Conservation (phyloP, 495 filamentous ascomycete species). For the Trypethelium eluteriae region DNA sequence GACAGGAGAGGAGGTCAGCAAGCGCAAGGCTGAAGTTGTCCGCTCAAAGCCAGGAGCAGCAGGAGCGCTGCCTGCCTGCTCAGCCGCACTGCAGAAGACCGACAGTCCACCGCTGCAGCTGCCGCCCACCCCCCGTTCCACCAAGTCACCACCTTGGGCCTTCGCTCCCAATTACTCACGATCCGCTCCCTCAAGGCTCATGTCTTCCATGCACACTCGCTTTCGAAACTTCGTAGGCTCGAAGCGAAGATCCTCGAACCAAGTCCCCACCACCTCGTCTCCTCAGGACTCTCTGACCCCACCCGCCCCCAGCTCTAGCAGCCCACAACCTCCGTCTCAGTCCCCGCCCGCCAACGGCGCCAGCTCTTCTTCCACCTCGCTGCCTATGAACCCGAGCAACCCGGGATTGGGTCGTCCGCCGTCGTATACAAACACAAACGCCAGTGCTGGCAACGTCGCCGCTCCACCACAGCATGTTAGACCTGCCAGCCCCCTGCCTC, state of each 20-base stretch:
- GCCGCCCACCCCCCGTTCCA: conserved; percentile 5
- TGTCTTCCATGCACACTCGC: conserved; percentile 34
- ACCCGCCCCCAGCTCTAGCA: conserved; percentile 25
- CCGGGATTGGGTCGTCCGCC: conserved; percentile 35
- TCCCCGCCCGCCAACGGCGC: conserved; percentile 13
- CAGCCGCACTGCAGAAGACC: conserved; percentile 9
- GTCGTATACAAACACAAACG: conserved; percentile 38
- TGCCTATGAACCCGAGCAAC: conserved; percentile 34
- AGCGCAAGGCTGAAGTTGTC: background rate
- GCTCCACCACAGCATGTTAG: conserved; percentile 31
- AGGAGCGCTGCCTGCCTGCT: background rate
- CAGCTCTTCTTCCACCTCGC: conserved; percentile 24
- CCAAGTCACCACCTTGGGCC: conserved; percentile 6
- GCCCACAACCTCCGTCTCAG: conserved; percentile 15
- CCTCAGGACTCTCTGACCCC: conserved; percentile 27
- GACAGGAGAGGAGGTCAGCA: background rate
- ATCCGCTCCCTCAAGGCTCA: conserved; percentile 18
- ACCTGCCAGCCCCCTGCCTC: conserved; percentile 31
- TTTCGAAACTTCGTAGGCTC: conserved; percentile 35
- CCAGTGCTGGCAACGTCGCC: conserved; percentile 23
- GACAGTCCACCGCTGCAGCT: conserved; percentile 2
- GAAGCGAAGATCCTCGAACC: conserved; percentile 31
- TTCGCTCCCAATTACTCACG: conserved; percentile 11
- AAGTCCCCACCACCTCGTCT: conserved; percentile 28
- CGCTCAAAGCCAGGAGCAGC: background rate